Percentiles rank a stretch among this genome's conserved stretches.
phyloP scores from a whole-genome alignment of 164 flowering plant genomes.

The Brasenia schreberi region DNA sequence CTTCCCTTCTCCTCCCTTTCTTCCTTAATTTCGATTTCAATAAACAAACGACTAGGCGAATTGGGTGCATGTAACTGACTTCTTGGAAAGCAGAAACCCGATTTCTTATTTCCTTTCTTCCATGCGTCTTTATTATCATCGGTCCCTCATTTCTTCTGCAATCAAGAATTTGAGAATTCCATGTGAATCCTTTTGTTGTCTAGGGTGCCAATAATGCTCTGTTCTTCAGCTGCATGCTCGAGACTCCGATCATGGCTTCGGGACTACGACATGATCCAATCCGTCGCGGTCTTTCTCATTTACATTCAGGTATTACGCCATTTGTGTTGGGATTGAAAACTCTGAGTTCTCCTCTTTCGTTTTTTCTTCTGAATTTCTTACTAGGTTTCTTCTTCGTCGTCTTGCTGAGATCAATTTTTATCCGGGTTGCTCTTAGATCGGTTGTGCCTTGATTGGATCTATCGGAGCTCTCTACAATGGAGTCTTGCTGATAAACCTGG shows the following conservation, averaged over 20 bases:
- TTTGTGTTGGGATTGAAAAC: neutral
- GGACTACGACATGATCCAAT: constrained; percentile 63
- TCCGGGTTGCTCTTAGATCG: constrained; percentile 29
- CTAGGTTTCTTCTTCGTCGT: constrained; percentile 2
- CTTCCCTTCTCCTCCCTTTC: neutral
- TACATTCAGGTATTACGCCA: constrained; percentile 42
- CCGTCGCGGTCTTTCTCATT: constrained; percentile 43
- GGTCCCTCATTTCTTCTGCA: neutral
- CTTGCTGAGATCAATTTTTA: neutral
- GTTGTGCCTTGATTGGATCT: constrained; percentile 75
- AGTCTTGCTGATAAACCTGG: constrained; percentile 53
- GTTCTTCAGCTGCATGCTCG: constrained; percentile 18
- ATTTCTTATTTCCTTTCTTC: neutral
- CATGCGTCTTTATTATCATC: neutral
- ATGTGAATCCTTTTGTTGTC: neutral
- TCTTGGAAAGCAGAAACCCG: too few species aligned
- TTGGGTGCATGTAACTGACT: too few species aligned
- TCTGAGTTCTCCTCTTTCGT: neutral
- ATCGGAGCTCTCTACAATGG: constrained; percentile 82
- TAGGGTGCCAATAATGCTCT: constrained; percentile 32
- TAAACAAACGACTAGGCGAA: neutral
- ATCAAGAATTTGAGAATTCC: neutral
- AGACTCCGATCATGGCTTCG: constrained; percentile 43
- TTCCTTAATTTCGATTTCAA: neutral
- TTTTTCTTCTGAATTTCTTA: constrained; percentile 1